Evolutionary conservation across 495 filamentous ascomycete genomes (phyloP), one percentile per base, ranked within the genome.

Genomic region (Lophium mytilinum): DNA sequence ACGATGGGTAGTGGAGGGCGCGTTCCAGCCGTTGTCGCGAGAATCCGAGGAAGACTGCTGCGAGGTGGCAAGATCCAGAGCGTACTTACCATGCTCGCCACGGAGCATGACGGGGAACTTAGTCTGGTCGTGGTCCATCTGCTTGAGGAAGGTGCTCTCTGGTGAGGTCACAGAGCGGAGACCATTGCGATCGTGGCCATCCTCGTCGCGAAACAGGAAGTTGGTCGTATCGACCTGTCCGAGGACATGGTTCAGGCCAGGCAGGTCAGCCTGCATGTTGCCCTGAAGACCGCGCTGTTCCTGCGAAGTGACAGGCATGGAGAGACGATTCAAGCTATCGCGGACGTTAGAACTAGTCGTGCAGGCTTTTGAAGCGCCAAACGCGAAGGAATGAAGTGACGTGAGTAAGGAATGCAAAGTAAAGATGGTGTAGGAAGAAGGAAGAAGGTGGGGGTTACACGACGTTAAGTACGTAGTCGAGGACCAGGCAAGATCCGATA

Each of bases 181-280:
- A 52, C 78, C 77, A 42, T 73, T 79, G 35, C 74, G 49, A 40
- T 72, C 68, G 21, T 78, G 76, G 30, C 84, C 78, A 30, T 90
- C 87, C 61, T 96, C 90, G 66, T 85, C 86, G 36, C 84, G 86
- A 64, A 95, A 94, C 9, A 96, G 75, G 66, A 90, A 94, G 42
- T 85, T 83, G 12, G 88, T 78, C 7, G 86, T 89, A 66, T 93
- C 88, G 72, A 86, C 86, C 46, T 81, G 81, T 57, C 81, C 90
- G 60, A 82, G 81, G 34, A 74, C 77, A 64, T 70, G 60, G 46
- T 65, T 67, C 63, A 78, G 75, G 50, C 75, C 73, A 36, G 75
- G 67, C 9, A 74, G 41, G 18, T 72, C 75, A 24, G 71, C 74
- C 12, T 72, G 67, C 9, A 74, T 37, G 18, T 72, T 75, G 21